phyloP scores from a whole-genome alignment of 257 asterid species.

The Solanum pimpinellifolium region DNA sequence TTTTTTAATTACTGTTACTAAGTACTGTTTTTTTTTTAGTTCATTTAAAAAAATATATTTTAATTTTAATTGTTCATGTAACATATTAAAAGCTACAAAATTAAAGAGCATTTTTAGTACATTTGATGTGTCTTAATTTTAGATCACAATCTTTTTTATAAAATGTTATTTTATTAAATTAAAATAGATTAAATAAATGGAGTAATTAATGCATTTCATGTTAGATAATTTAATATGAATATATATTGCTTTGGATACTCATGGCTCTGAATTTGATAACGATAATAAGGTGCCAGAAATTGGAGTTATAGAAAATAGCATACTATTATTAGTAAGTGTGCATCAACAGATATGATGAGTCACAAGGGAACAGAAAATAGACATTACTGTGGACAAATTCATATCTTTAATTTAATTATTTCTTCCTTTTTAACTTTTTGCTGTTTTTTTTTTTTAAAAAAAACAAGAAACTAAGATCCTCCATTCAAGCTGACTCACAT shows the following conservation, averaged over 20 bases:
- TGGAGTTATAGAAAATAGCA: not conserved
- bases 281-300: not conserved
- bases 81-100: too few species aligned
- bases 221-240: not conserved
- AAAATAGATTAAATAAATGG: not conserved
- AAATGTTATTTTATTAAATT: too few species aligned
- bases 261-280: not conserved
- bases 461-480: not conserved
- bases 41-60: too few species aligned
- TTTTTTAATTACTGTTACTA: not conserved
- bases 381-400: constrained; percentile 1
- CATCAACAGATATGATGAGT: not conserved
- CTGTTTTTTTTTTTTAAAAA: not conserved
- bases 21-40: not conserved
- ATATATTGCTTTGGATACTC: constrained; percentile 10
- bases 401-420: not conserved
- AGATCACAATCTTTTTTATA: not conserved
- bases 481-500: not conserved
- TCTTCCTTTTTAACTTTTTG: not conserved
- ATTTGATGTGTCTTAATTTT: too few species aligned
- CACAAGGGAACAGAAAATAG: not conserved
- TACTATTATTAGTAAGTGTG: not conserved
- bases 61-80: not conserved
- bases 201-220: not conserved
- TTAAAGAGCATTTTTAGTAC: accelerated